Evolutionary conservation across 768 basidiomycete genomes (phyloP), one percentile per base, ranked within the genome.

Genomic region (Mycena galopus): DNA sequence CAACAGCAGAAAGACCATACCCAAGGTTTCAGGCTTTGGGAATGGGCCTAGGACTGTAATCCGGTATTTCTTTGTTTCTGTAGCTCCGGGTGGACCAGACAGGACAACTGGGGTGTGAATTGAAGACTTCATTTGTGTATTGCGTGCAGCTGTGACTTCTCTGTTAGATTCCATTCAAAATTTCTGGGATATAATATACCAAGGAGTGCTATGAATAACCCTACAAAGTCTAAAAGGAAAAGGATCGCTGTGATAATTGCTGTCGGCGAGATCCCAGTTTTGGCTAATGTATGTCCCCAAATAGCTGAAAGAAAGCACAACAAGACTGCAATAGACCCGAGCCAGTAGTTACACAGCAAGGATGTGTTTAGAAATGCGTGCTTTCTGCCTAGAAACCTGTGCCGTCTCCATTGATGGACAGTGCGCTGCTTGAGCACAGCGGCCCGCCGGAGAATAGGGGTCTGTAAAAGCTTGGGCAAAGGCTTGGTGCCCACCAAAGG

Each of bases 11-110:
- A 35, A 44, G 5, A 30, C 3, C 33, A 12, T 59, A 60, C 66
- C 17, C 4, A 67, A 16, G 12, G 23, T 2, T 0, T 3, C 30
- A 16, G 66, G 57, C 25, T 51, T 51, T 3, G 1, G 19, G 16
- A 67, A 67, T 23, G 66, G 66, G 4, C 66, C 66, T 16, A 67
- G 58, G 6, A 67, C 47, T 27, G 58, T 67, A 29, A 67, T 59
- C 9, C 44, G 44, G n/a, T 67, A 67, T 29, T 35, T 67, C 25
- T 67, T 67, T 25, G 66, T 30, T 42, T 67, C 55, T 53, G 27
- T 2, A 32, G 7, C 14, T 61, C 25, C 25, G 1, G 35, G 6
- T 5, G 37, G 1, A 8, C 5, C 10, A 21, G 39, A 23, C n/a
- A n/a, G n/a, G n/a, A n/a, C n/a, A n/a, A n/a, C n/a, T n/a, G n/a